Percentiles rank a stretch among this genome's conserved stretches.
These are phyloP conservation scores for Rhizopogon rudus DNA, from an alignment of 768 basidiomycete genomes.

Conservation along the genomic window DNA sequence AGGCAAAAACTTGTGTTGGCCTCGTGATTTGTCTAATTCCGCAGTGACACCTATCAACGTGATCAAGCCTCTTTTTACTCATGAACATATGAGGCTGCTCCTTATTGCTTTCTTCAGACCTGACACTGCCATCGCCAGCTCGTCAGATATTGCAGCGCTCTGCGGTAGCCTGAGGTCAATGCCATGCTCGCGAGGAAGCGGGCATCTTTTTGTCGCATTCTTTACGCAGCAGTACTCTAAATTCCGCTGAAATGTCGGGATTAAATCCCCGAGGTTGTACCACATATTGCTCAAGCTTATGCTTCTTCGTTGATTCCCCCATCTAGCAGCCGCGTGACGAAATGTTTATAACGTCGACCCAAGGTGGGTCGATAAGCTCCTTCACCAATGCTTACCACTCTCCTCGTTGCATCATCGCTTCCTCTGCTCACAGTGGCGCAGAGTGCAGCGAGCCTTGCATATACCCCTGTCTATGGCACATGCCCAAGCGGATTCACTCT, in stretches of 20 bases:
- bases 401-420: conserved; percentile 2
- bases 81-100: background rate
- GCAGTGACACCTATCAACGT: background rate
- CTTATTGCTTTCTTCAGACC: background rate
- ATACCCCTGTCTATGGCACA: conserved; percentile 2
- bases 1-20: background rate
- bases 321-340: background rate
- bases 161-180: too few species aligned
- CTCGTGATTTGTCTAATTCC: too few species aligned
- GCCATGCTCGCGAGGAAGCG: background rate
- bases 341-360: background rate
- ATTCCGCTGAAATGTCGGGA: background rate
- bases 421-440: background rate
- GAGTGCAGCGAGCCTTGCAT: conserved; percentile 3
- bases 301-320: background rate
- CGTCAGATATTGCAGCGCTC: too few species aligned
- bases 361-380: background rate
- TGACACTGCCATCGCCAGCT: background rate
- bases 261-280: background rate
- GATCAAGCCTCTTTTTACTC: background rate
- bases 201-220: background rate
- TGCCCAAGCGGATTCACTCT: conserved; percentile 4
- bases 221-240: background rate
- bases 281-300: background rate
- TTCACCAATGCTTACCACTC: conserved; percentile 4